Evolutionary conservation across 768 basidiomycete genomes (phyloP).

Genomic region (Suillus subaureus): DNA sequence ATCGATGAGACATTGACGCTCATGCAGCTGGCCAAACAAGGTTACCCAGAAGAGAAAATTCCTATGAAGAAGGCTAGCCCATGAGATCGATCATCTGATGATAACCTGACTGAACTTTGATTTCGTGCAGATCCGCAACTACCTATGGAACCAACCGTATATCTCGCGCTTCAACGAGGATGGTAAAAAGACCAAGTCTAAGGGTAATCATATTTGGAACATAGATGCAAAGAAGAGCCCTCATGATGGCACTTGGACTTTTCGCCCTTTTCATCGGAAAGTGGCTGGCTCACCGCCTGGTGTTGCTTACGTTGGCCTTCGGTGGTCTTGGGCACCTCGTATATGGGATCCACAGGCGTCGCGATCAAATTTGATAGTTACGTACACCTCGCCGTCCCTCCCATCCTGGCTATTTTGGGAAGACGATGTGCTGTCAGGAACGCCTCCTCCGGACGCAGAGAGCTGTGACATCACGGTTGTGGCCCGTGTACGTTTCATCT

Average conservation of each 20-base stretch:
- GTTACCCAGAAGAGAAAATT: conserved; percentile 92
- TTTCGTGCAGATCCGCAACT: conserved; percentile 75
- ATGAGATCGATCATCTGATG: conserved; percentile 13
- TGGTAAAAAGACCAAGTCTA: conserved; percentile 98
- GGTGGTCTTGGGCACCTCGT: conserved; percentile 89
- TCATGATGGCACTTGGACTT: conserved; percentile 75
- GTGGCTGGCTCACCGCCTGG: conserved; percentile 82
- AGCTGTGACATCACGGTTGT: conserved; percentile 74
- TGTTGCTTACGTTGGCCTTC: conserved; percentile 79
- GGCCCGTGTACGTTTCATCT: conserved; percentile 60
- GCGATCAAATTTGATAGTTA: conserved; percentile 75
- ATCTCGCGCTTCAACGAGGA: conserved; percentile 99
- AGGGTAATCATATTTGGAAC: conserved; percentile 99
- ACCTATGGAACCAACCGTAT: conserved; percentile 92
- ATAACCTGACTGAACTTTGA: conserved; percentile 18
- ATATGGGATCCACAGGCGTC: conserved; percentile 97
- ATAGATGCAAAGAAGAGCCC: conserved; percentile 87
- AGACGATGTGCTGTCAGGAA: conserved; percentile 78
- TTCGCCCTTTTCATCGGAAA: conserved; percentile 86
- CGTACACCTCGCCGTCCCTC: conserved; percentile 77
- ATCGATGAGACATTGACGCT: conserved; percentile 14
- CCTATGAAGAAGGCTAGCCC: conserved; percentile 88
- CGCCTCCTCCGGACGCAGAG: conserved; percentile 75
- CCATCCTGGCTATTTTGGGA: conserved; percentile 92
- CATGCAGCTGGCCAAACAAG: conserved; percentile 74